Evolutionary conservation across 495 filamentous ascomycete genomes (phyloP).

Genomic region (Saxophila tyrrhenica): DNA sequence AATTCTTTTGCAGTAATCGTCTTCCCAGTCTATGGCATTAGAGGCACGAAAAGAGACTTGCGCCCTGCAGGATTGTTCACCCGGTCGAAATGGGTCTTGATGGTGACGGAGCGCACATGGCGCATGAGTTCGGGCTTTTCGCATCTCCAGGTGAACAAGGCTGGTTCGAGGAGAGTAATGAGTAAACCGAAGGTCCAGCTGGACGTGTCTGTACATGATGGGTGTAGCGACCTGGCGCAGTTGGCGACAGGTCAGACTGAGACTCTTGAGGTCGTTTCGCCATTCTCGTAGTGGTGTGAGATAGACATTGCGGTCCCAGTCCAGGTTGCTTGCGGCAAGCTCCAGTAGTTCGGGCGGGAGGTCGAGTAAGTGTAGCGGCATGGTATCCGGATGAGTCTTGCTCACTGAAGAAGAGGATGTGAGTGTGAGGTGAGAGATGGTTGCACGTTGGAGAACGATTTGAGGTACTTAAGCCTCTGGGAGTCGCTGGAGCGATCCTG

Average conservation of each 20-base stretch:
- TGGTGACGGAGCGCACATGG: constrained; percentile 7
- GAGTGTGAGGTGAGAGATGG: no score
- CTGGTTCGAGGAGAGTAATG: constrained; percentile 2
- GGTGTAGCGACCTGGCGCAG: constrained; percentile 5
- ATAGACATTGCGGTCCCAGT: constrained; percentile 7
- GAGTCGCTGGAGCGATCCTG: no score
- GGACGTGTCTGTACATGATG: constrained; percentile 5
- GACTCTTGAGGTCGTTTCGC: constrained; percentile 7
- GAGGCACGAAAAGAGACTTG: neutral
- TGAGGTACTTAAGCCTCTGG: no score
- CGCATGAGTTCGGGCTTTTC: constrained; percentile 5
- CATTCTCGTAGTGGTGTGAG: neutral
- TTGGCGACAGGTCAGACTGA: constrained; percentile 9
- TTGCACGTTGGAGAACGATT: no score
- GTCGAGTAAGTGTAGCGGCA: neutral
- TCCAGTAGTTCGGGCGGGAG: neutral
- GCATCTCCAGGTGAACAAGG: neutral
- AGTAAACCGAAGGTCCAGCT: constrained; percentile 4
- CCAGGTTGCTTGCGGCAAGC: constrained; percentile 4
- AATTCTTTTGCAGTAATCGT: no score
- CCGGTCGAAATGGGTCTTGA: neutral
- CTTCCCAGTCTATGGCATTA: neutral
- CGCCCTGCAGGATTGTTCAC: neutral
- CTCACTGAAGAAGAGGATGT: no score
- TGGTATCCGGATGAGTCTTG: no score